Percentiles rank a stretch among this genome's conserved stretches.
These are phyloP conservation scores for Gossypium trilobum DNA, from an alignment of 441 rosid species.

Conservation along the genomic window DNA sequence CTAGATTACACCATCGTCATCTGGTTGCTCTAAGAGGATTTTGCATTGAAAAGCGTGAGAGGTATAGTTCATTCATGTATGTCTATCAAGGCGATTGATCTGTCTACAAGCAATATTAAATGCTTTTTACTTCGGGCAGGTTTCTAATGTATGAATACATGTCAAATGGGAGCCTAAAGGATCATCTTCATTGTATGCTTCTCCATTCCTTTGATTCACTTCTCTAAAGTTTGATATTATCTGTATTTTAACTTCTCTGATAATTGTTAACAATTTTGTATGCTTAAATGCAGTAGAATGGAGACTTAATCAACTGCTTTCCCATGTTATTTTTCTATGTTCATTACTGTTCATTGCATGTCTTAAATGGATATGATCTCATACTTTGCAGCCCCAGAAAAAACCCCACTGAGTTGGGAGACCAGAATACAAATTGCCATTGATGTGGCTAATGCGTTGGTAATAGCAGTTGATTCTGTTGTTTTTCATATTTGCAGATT, in stretches of 20 bases:
- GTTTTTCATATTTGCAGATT: slow-evolving; percentile 9
- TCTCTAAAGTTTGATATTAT: background rate
- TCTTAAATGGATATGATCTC: slow-evolving; percentile 6
- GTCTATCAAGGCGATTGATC: background rate
- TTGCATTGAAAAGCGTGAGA: slow-evolving; percentile 61
- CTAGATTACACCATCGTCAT: slow-evolving; percentile 89
- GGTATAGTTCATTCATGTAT: slow-evolving; percentile 34
- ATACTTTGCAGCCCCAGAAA: slow-evolving; percentile 43
- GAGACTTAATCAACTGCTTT: background rate
- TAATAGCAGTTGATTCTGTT: slow-evolving; percentile 26
- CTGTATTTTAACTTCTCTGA: background rate
- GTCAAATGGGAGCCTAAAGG: slow-evolving; percentile 86
- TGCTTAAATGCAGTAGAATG: background rate
- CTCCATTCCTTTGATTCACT: slow-evolving; percentile 15
- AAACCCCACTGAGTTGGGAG: slow-evolving; percentile 71
- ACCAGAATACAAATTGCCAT: slow-evolving; percentile 79
- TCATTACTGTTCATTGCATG: slow-evolving; percentile 6
- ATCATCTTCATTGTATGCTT: slow-evolving; percentile 72
- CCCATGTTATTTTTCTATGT: slow-evolving; percentile 1
- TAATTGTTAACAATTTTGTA: background rate
- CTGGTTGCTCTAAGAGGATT: slow-evolving; percentile 84
- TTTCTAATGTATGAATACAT: slow-evolving; percentile 84
- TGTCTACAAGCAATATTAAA: background rate
- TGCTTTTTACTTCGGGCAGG: slow-evolving; percentile 35
- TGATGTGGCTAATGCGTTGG: slow-evolving; percentile 94